Percentiles rank a stretch among this genome's conserved stretches.
Conservation (phyloP, 1,284 basidiomycete species). For the Serendipita sp. region DNA sequence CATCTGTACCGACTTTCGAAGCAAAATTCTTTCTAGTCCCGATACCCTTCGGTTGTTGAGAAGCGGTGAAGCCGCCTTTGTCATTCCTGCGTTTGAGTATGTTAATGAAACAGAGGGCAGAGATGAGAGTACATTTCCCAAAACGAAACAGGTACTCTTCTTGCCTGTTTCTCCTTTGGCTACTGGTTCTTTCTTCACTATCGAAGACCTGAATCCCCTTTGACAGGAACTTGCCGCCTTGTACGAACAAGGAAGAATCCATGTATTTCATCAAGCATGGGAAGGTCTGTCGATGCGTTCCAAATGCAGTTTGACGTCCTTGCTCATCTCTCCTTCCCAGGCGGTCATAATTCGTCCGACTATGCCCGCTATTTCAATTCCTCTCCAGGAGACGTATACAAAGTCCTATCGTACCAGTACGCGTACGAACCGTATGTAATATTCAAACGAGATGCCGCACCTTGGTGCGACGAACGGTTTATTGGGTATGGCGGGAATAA, state of each 20-base stretch:
- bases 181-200: neutral
- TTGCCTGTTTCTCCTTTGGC: conserved; percentile 5
- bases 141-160: conserved; percentile 39
- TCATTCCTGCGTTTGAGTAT: conserved; percentile 71
- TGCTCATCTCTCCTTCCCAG: neutral
- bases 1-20: conserved; percentile 63
- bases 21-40: conserved; percentile 27
- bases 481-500: conserved; percentile 70
- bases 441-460: conserved; percentile 57
- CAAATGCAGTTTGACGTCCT: neutral
- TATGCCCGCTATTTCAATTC: conserved; percentile 55
- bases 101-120: conserved; percentile 44
- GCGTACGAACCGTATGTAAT: conserved; percentile 77
- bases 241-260: conserved; percentile 38
- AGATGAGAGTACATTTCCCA: conserved; percentile 44
- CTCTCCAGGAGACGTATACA: conserved; percentile 52
- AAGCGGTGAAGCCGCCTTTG: conserved; percentile 48
- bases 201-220: neutral
- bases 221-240: conserved; percentile 40
- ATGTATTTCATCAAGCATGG: conserved; percentile 68
- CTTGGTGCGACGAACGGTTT: conserved; percentile 82
- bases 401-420: conserved; percentile 57
- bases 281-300: conserved; percentile 14
- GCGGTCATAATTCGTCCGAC: conserved; percentile 65
- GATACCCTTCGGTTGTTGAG: conserved; percentile 27